Base-by-base conservation (phyloP, 2,329 filamentous ascomycete species). In the Ascochyta viciae-villosae region DNA sequence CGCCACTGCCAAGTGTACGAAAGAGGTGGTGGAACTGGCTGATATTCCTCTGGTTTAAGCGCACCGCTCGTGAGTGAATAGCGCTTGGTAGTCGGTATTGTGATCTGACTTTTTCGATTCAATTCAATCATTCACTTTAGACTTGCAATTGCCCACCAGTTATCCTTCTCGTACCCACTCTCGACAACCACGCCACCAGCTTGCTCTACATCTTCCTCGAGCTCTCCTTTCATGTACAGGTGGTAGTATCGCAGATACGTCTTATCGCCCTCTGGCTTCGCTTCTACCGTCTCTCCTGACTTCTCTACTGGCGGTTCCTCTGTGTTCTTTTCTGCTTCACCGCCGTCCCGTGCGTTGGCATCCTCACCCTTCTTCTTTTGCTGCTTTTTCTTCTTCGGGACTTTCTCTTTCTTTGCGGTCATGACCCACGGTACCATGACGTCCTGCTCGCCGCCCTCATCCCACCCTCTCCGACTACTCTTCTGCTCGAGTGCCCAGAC, bases 401-500 rank as follows among this genome's bases (percentile, higher is more conserved):
- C 58, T 46, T 71, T 73, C 52, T 70, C 66, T 55, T 74, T 77
- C 66, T 76, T 77, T 57, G 67, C 67, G 50, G 77, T 76, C 76
- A 93, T 85, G 23, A 98, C 92, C 95, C 95, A 99, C 13, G 95
- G 93, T 43, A 99, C 95, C 80, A 98, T 89, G 58, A 95, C 87
- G 78, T 99, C 95, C 80, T 98, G 94, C 63, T 89, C 85, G 59
- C 89, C 86, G 19, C 87, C 87, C 73, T 90, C 88, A 71, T 92
- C 87, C 94, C 94, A 99, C 2, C 94, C 94, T 60, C 95, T 82
- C 54, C 95, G 86, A 76, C 92, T 96, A 54, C 81, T 81, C 66
- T 89, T 88, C 78, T 99, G 95, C 81, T 99, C 95, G 19, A 99
- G 82, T 1, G 95, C 95, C 95, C 95, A 98, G 16, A 96, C 94